Conservation (phyloP, 768 basidiomycete species). For the Lentinula aciculospora region DNA sequence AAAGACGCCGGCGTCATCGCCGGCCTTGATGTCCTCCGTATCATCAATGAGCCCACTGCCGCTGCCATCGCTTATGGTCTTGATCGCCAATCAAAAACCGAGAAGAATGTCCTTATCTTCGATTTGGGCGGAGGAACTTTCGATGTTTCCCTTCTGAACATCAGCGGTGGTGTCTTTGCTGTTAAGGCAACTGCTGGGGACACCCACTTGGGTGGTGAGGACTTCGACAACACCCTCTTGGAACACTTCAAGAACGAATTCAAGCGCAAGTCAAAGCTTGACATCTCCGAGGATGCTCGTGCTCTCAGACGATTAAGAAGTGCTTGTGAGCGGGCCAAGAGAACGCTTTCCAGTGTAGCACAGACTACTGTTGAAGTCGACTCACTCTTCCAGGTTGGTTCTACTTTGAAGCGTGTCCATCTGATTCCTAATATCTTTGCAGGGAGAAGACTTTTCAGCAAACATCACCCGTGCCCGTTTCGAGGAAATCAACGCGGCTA, state of each 20-base stretch:
- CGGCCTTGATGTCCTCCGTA: constrained; percentile 98
- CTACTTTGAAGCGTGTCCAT: not conserved
- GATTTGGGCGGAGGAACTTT: constrained; percentile 99
- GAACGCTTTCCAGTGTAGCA: constrained; percentile 95
- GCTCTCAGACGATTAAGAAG: constrained; percentile 93
- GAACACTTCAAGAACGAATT: constrained; percentile 99
- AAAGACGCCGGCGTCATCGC: constrained; percentile 98
- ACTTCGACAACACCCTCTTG: constrained; percentile 97
- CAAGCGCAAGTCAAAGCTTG: constrained; percentile 94
- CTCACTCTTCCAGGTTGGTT: constrained; percentile 85
- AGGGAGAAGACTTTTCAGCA: constrained; percentile 98
- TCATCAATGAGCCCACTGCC: constrained; percentile 99
- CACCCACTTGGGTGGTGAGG: constrained; percentile 99
- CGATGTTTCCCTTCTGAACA: constrained; percentile 98
- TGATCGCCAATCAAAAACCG: constrained; percentile 88
- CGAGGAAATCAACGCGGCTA: constrained; percentile 94
- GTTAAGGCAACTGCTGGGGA: constrained; percentile 99
- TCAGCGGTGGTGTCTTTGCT: constrained; percentile 96
- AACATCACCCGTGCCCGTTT: constrained; percentile 99
- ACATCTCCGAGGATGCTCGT: constrained; percentile 96
- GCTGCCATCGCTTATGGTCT: constrained; percentile 99
- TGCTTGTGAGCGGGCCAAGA: constrained; percentile 99
- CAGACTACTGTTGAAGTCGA: constrained; percentile 99
- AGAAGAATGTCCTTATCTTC: constrained; percentile 99
- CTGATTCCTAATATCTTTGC: constrained; percentile 7